A percentile compares a stretch with the other conserved stretches of the same genome.
These are phyloP conservation scores for Fonsecaea multimorphosa DNA, from an alignment of 2,329 filamentous ascomycete genomes.

Conservation along the genomic window DNA sequence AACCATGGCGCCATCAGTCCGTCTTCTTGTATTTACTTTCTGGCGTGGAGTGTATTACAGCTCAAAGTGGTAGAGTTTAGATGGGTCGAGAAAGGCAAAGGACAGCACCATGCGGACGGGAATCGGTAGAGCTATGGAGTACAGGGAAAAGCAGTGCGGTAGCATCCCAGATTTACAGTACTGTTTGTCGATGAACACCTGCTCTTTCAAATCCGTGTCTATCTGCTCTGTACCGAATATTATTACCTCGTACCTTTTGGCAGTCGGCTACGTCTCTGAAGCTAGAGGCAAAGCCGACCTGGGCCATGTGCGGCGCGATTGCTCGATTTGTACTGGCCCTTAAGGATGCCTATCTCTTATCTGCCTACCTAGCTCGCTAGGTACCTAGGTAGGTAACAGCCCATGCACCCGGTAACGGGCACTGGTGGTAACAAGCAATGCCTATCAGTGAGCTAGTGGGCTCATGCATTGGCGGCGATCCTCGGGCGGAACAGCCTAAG, in stretches of 20 bases:
- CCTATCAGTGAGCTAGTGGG: background rate
- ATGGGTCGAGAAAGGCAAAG: background rate
- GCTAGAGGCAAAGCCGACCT: background rate
- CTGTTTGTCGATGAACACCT: background rate
- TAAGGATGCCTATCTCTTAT: background rate
- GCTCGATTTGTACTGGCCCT: background rate
- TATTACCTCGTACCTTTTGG: too few relatives aligned
- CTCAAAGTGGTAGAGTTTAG: background rate
- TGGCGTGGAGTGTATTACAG: background rate
- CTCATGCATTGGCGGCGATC: background rate
- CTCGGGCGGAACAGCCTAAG: background rate
- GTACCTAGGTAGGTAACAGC: too few relatives aligned
- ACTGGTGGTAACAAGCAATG: background rate
- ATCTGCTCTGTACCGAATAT: too few relatives aligned
- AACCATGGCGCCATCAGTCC: background rate
- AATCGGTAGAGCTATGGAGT: background rate
- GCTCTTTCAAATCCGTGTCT: too few relatives aligned
- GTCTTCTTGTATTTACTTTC: background rate
- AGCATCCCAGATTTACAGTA: background rate
- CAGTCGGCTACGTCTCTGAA: background rate
- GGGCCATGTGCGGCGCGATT: background rate
- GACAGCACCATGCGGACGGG: background rate
- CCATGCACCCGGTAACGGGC: background rate
- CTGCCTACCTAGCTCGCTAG: background rate
- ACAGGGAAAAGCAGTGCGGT: background rate